Evolutionary conservation across 2,329 filamentous ascomycete species (phyloP).

Genomic region (Plectosphaerella cucumerina): DNA sequence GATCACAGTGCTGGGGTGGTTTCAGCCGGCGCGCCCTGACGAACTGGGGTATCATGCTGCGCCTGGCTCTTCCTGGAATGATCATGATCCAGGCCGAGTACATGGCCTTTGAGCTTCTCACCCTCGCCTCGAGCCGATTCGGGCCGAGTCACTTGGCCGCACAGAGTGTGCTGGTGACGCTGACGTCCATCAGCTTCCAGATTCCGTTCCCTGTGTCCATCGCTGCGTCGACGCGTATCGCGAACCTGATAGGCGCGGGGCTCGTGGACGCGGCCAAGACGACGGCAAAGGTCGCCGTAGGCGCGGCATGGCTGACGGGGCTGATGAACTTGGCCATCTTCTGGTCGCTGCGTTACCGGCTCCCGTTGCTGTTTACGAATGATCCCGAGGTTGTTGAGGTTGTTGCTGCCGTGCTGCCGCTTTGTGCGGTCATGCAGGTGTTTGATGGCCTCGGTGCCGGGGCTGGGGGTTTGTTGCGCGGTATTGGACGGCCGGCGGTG

Average conservation of each 20-base stretch:
- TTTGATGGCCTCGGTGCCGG: constrained; percentile 78
- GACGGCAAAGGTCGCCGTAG: constrained; percentile 71
- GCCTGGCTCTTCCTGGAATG: constrained; percentile 81
- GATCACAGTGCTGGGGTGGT: constrained; percentile 79
- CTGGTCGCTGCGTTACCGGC: constrained; percentile 61
- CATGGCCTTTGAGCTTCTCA: constrained; percentile 88
- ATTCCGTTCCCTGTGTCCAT: constrained; percentile 90
- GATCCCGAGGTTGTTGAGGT: constrained; percentile 66
- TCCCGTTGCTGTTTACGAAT: constrained; percentile 75
- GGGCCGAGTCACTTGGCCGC: constrained; percentile 78
- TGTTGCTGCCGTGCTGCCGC: constrained; percentile 66
- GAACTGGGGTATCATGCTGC: constrained; percentile 83
- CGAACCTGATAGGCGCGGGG: constrained; percentile 86
- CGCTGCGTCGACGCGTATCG: constrained; percentile 81
- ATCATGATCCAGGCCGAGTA: constrained; percentile 94
- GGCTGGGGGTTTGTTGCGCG: constrained; percentile 80
- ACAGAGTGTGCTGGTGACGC: constrained; percentile 77
- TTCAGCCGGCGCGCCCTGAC: constrained; percentile 65
- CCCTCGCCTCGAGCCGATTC: constrained; percentile 75
- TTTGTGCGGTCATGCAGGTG: constrained; percentile 85
- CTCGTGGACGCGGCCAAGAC: constrained; percentile 76
- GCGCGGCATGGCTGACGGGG: constrained; percentile 65
- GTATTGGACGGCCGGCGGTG: constrained; percentile 82
- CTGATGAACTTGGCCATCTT: constrained; percentile 73
- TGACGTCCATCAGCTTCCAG: constrained; percentile 80